Base-by-base conservation (phyloP, 2,329 filamentous ascomycete genomes). In the Monosporascus sp. region DNA sequence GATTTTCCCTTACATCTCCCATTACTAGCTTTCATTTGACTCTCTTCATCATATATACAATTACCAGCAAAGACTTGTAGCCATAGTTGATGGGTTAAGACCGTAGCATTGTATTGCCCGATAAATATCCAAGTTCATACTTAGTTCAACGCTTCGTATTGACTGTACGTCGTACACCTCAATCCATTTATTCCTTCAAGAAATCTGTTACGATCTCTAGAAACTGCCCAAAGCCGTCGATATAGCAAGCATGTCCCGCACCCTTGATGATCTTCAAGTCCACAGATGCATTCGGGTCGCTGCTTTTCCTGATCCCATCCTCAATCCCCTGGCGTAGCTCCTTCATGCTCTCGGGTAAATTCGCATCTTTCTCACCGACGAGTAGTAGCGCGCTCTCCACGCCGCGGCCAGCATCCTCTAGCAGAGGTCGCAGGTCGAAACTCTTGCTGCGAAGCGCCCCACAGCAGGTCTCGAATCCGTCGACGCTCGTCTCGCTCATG, bases 401-500 rank as follows among this genome's bases (percentile, higher is more conserved):
- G 16, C 65, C 63, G 3, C 56, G 45, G 0, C 71, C 73, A 1
- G 75, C 64, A 31, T 65, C 61, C 0, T 51, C 51, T 7, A 68
- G 64, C 3, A 71, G 57, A n/a, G 69, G 71, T 2, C 68, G 64
- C 17, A 76, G 58, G 58, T 77, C 73, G 53, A 75, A 76, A 0
- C 60, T 65, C 22, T 62, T 36, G 52, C 66, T 70, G 14, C 64
- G 55, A 19, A 76, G 63, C 9, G 74, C 74, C 7, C 69, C 61
- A 27, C 67, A 72, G 46, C 73, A 76, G 5, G 73, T 66, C 58
- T 73, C 71, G 49, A 74, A 73, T 1, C 74, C 74, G 17, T 72
- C 71, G 5, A 75, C 34, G 7, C 61, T 71, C 0, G 73, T 75
- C 16, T 59, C 61, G 3, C 59, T 55, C 74, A 76, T 76, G 41